A percentile compares a stretch with the other conserved stretches of the same genome.
Conservation (phyloP, 306 rosid genomes). For the Trichosanthes cucumerina region DNA sequence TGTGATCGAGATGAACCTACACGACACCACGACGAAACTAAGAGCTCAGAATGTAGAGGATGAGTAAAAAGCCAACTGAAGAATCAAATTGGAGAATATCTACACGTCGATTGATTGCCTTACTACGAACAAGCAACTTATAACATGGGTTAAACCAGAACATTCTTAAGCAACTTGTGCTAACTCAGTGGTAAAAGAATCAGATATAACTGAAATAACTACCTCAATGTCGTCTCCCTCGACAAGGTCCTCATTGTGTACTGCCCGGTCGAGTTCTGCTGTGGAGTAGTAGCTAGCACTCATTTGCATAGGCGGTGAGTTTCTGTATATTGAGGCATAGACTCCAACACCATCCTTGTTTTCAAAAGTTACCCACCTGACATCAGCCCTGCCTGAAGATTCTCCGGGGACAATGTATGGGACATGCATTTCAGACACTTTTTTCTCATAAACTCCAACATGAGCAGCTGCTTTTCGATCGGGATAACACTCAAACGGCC, state of each 20-base stretch:
- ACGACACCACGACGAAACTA: slow-evolving; percentile 17
- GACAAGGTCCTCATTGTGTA: slow-evolving; percentile 55
- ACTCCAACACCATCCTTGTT: slow-evolving; percentile 63
- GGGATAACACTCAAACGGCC: slow-evolving; percentile 89
- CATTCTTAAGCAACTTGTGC: background rate
- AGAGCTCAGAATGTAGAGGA: background rate
- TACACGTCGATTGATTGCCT: background rate
- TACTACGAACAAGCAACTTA: background rate
- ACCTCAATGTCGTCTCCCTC: slow-evolving; percentile 87
- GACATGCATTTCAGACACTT: slow-evolving; percentile 66
- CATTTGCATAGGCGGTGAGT: slow-evolving; percentile 86
- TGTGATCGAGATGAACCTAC: slow-evolving; percentile 86
- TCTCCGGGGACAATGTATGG: slow-evolving; percentile 88
- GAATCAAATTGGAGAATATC: background rate
- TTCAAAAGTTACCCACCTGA: slow-evolving; percentile 80
- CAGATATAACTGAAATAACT: background rate
- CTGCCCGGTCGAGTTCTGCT: slow-evolving; percentile 64
- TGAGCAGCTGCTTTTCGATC: slow-evolving; percentile 92
- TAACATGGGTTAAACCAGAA: background rate
- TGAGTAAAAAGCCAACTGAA: background rate
- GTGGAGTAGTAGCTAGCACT: slow-evolving; percentile 79
- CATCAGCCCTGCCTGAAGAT: slow-evolving; percentile 82
- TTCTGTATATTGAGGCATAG: slow-evolving; percentile 68
- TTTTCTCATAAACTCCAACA: slow-evolving; percentile 52
- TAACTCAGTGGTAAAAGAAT: background rate